Conservation (phyloP, 2,329 filamentous ascomycete genomes). For the Cephalotrichum gorgonifer region DNA sequence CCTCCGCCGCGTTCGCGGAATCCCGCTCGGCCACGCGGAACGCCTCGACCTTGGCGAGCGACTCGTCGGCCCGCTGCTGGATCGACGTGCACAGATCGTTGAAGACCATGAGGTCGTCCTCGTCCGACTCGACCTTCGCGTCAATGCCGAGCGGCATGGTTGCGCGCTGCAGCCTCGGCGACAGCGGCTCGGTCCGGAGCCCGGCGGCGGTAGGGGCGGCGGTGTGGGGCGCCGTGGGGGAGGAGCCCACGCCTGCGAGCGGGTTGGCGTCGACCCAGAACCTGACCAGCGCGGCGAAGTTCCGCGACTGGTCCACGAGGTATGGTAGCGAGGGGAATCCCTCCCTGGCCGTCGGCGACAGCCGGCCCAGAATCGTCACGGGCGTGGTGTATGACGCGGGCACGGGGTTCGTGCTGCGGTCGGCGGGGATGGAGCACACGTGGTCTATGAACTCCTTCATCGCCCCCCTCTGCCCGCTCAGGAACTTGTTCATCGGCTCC, state of each 20-base stretch:
- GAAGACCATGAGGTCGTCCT: constrained; percentile 44
- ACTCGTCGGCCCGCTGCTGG: constrained; percentile 40
- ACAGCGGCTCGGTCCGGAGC: not conserved
- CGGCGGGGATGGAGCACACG: constrained; percentile 72
- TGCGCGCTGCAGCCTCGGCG: not conserved
- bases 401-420: constrained; percentile 37
- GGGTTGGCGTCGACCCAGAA: constrained; percentile 58
- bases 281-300: constrained; percentile 73
- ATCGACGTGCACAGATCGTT: constrained; percentile 38
- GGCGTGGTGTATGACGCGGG: constrained; percentile 88
- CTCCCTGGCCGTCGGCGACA: constrained; percentile 73
- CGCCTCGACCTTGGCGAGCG: constrained; percentile 37
- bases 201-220: not conserved
- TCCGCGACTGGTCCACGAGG: constrained; percentile 78
- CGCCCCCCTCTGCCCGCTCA: constrained; percentile 62
- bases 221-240: not conserved
- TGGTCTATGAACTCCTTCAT: constrained; percentile 84
- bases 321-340: constrained; percentile 91
- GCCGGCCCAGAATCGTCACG: constrained; percentile 73
- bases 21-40: constrained; percentile 19
- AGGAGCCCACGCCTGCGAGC: constrained; percentile 11
- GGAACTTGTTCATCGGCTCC: constrained; percentile 93
- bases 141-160: constrained; percentile 21
- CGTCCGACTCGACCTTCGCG: constrained; percentile 23
- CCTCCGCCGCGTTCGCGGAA: too few relatives aligned